Evolutionary conservation across 352 stramenopile genomes (phyloP), one percentile per base, ranked within the genome.

Genomic region (Phytophthora tubulina): DNA sequence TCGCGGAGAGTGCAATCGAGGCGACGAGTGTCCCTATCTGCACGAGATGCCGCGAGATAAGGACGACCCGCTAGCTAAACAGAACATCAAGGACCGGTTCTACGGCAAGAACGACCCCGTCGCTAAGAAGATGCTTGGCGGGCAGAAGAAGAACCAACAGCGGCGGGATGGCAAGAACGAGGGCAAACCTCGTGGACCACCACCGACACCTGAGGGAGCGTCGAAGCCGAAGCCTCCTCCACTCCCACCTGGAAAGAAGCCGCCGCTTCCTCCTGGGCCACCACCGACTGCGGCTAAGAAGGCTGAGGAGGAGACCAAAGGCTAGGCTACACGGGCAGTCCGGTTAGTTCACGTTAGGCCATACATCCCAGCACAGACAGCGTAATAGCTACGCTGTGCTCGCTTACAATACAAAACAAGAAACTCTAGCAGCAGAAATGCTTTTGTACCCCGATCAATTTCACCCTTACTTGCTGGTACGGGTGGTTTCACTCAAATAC

Each of bases 71-170:
- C 78, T 99, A 32, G 89, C 88, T n/a, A 98, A 98, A 73, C 96
- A 99, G 76, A 98, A 98, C 89, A 98, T 98, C 36, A 95, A 97
- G 54, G 93, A 99, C 76, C 82, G 96, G 13, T 98, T 97, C 75
- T 97, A 97, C 63, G 95, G 96, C 73, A 97, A 93, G 52, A 98
- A 97, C 64, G 95, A 98, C 80, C 94, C 94, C 2, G 95, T 98
- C 4, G 95, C 94, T 4, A 78, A 87, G 21, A 98, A 97, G 72
- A 98, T 98, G 72, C 72, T 98, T 31, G 82, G 75, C 2, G 64
- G 72, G 38, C 63, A 69, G 35, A 76, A 81, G 21, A 73, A 78
- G 17, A 64, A 72, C 11, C 54, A 73, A 14, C 51, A 49, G 60
- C 62, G 79, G 8, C 58, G 51, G n/a, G 70, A 82, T 38, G 67